Evolutionary conservation across 2,329 filamentous ascomycete genomes (phyloP).

Genomic region (Cladosporium colombiae): DNA sequence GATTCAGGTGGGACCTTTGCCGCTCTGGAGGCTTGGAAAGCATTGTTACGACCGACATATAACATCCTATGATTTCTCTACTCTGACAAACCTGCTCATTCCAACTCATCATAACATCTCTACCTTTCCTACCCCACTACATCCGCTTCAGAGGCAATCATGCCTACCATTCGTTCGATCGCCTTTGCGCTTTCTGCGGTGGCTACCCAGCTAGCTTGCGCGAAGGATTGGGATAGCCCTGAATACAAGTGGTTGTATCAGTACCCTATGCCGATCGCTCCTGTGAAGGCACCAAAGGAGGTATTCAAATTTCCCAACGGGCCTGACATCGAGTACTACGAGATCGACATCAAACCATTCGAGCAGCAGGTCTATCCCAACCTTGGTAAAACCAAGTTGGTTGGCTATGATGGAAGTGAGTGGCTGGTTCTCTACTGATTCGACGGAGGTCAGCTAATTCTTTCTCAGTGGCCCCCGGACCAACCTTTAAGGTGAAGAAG

Average conservation of each 20-base stretch:
- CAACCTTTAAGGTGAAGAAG: slow-evolving; percentile 52
- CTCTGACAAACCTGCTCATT: slow-evolving; percentile 6
- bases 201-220: background rate
- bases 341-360: slow-evolving; percentile 46
- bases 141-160: slow-evolving; percentile 14
- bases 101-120: background rate
- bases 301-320: slow-evolving; percentile 3
- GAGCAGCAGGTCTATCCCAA: slow-evolving; percentile 48
- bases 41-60: slow-evolving; percentile 1
- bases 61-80: background rate
- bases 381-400: slow-evolving; percentile 41
- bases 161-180: slow-evolving; percentile 16
- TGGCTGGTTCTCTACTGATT: background rate
- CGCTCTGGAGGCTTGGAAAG: background rate
- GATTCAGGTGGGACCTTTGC: background rate
- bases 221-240: slow-evolving; percentile 25
- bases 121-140: background rate
- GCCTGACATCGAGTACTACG: slow-evolving; percentile 48
- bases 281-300: slow-evolving; percentile 32
- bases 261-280: slow-evolving; percentile 26
- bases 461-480: slow-evolving; percentile 50
- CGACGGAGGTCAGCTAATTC: background rate
- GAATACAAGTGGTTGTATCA: slow-evolving; percentile 28
- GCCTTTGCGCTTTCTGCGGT: slow-evolving; percentile 10
- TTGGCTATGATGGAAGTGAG: slow-evolving; percentile 49